Evolutionary conservation across 139 green algal genomes (phyloP).

Genomic region (Dunaliella sp.): DNA sequence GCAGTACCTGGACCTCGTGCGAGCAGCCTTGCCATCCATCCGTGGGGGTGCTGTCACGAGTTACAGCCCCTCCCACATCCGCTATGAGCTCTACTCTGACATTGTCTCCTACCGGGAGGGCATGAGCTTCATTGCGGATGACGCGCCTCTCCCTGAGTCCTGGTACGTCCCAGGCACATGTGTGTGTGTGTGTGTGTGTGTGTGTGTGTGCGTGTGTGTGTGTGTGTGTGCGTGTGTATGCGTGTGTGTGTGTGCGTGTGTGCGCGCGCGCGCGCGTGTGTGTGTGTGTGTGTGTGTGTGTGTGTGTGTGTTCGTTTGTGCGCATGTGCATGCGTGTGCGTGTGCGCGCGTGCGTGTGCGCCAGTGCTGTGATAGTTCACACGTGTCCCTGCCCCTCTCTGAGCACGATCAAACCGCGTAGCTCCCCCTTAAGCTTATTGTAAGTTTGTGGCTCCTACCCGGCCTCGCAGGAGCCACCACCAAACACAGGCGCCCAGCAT

Average conservation of each 20-base stretch:
- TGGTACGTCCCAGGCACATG: no score
- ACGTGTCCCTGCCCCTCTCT: no score
- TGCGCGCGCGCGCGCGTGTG: background rate
- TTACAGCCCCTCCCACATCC: background rate
- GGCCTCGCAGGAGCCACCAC: background rate
- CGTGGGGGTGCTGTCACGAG: background rate
- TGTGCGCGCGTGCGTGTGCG: no score
- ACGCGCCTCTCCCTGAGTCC: background rate
- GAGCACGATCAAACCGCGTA: no score
- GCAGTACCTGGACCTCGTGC: background rate
- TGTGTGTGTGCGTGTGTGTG: background rate
- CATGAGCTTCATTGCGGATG: background rate
- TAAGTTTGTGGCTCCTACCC: no score
- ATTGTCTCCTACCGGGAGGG: conserved; percentile 6
- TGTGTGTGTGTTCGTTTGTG: background rate
- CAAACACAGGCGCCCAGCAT: background rate
- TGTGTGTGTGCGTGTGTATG: no score
- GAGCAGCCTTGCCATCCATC: background rate
- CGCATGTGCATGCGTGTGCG: background rate
- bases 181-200: background rate
- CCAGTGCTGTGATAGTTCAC: no score
- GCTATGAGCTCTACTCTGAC: background rate
- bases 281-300: background rate
- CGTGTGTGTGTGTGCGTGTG: background rate
- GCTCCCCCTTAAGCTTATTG: no score